Evolutionary conservation across 139 green algal genomes (phyloP), one percentile per base, ranked within the genome.

Genomic region (Microglena sp.): DNA sequence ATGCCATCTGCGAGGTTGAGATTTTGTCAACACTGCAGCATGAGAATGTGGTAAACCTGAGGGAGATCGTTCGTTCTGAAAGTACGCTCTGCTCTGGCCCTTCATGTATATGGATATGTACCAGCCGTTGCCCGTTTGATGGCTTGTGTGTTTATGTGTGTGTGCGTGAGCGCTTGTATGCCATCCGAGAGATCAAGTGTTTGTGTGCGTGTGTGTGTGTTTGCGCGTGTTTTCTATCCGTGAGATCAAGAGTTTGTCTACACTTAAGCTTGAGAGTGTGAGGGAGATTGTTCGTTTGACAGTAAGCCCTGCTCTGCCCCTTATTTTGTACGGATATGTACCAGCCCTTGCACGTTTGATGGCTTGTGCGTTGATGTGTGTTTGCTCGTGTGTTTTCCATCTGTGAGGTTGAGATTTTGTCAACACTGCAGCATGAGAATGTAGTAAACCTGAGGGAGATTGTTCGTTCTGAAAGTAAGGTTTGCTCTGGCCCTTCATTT

Each of bases 121-220:
- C n/a, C n/a, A n/a, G n/a, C n/a, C n/a, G n/a, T n/a, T n/a, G n/a
- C n/a, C n/a, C n/a, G n/a, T n/a, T n/a, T n/a, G n/a, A n/a, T n/a
- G n/a, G n/a, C n/a, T n/a, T n/a, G n/a, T n/a, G n/a, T n/a, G n/a
- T n/a, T n/a, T n/a, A n/a, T n/a, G n/a, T n/a, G n/a, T n/a, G n/a
- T 58, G 92, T 97, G 74, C 97, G 97, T 71, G 94, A 99, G 76
- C 93, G 93, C 45, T 98, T 98, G 60, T 94, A 94, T 4, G 94
- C 94, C 1, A 95, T 99, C 27, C 85, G 94, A 0, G 94, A 99
- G 72, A 99, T 99, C 69, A 97, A 96, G 64, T 92, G 99, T 36
- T 78, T 99, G 44, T 95, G n/a, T n/a, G n/a, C n/a, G n/a, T n/a
- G n/a, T n/a, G 18, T 50, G 40, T 18, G 40, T 11, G 40, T 18